Conservation (phyloP, 2,329 filamentous ascomycete species). For the Epichloe amarillans region DNA sequence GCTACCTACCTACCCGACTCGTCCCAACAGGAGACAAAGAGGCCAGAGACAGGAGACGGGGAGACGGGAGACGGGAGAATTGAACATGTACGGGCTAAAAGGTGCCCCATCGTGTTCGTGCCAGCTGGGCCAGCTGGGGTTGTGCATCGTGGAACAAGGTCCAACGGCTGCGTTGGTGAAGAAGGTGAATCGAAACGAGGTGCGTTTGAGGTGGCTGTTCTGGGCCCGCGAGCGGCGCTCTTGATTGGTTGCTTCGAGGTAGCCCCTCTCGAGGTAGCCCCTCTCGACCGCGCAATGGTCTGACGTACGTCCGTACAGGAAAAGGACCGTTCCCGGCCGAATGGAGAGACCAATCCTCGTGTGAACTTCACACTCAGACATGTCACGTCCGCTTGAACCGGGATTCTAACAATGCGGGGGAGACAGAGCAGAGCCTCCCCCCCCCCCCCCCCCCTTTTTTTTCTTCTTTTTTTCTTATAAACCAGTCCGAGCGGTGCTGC, state of each 20-base stretch:
- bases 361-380: neutral
- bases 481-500: no score
- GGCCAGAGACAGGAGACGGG: neutral
- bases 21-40: neutral
- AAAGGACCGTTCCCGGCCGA: no score
- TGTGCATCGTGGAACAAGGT: neutral
- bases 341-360: neutral
- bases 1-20: neutral
- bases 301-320: no score
- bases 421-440: no score
- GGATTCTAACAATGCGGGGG: no score
- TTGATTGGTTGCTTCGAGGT: neutral
- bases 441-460: no score
- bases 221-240: neutral
- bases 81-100: neutral
- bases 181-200: slow-evolving; percentile 2
- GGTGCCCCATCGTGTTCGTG: neutral
- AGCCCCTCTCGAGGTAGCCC: no score
- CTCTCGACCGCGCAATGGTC: no score
- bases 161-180: neutral
- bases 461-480: no score
- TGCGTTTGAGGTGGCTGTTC: slow-evolving; percentile 3
- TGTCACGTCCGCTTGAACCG: neutral
- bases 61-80: neutral
- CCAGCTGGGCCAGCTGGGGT: neutral